Evolutionary conservation across 1,139 yeast genomes (phyloP).

Genomic region (Cylindricascospora bacillispora): DNA sequence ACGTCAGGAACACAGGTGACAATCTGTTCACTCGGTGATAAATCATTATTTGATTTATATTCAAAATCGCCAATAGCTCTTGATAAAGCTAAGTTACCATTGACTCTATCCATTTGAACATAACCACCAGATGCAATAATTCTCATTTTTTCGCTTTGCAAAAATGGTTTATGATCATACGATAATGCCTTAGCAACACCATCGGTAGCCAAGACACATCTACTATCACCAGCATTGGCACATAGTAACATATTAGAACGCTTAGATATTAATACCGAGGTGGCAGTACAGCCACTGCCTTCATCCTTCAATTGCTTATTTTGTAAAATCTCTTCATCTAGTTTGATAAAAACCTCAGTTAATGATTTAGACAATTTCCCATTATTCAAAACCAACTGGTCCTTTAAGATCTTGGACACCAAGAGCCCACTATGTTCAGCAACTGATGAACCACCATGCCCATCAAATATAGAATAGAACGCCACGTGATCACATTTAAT

Average conservation of each 20-base stretch:
- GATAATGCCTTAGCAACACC: constrained; percentile 86
- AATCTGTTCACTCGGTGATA: constrained; percentile 92
- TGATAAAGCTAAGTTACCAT: constrained; percentile 89
- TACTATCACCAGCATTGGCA: constrained; percentile 95
- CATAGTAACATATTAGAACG: constrained; percentile 33
- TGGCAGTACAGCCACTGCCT: constrained; percentile 95
- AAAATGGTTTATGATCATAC: constrained; percentile 91
- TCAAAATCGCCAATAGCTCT: constrained; percentile 97
- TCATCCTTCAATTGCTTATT: constrained; percentile 53
- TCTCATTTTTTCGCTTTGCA: constrained; percentile 87
- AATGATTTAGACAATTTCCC: constrained; percentile 59
- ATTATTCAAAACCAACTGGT: constrained; percentile 42
- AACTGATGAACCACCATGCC: constrained; percentile 92
- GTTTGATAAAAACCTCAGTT: constrained; percentile 69
- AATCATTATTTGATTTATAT: constrained; percentile 63
- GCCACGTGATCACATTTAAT: constrained; percentile 38
- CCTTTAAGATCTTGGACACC: constrained; percentile 54
- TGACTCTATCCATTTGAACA: constrained; percentile 93
- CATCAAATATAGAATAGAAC: constrained; percentile 91
- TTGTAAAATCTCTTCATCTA: constrained; percentile 71
- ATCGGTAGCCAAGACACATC: constrained; percentile 76
- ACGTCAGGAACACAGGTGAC: constrained; percentile 94
- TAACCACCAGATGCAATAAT: constrained; percentile 95
- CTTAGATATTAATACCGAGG: constrained; percentile 55
- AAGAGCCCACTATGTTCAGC: constrained; percentile 80